These are phyloP conservation scores for Byssoonygena ceratinophila DNA, from an alignment of 2,329 filamentous ascomycete species.

Conservation along the genomic window DNA sequence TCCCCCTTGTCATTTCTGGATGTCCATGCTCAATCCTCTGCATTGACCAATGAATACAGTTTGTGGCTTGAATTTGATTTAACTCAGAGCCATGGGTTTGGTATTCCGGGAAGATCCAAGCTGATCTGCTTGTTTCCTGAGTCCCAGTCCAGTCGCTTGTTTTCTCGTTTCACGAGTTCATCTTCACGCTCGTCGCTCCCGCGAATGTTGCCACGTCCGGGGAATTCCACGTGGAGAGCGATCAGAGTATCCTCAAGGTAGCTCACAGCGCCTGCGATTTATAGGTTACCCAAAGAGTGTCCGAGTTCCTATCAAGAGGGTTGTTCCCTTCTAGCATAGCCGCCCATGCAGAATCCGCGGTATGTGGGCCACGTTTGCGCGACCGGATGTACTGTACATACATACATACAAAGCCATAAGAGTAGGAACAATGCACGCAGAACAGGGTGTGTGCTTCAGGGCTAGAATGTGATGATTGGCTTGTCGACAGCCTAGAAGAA, in stretches of 20 bases:
- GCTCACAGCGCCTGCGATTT: not conserved
- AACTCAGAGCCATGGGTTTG: not conserved
- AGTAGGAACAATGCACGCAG: not conserved
- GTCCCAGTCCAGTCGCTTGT: not conserved
- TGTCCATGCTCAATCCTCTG: not conserved
- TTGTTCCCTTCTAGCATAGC: not conserved
- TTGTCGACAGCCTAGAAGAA: not conserved
- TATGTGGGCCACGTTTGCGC: constrained; percentile 5
- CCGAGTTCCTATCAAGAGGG: not conserved
- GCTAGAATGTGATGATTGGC: not conserved
- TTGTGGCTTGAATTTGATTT: not conserved
- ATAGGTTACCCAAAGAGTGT: not conserved
- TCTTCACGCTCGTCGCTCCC: not conserved
- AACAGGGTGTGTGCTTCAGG: not conserved
- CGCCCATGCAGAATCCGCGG: not conserved
- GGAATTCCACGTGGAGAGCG: constrained; percentile 4
- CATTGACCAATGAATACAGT: not conserved
- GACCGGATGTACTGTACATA: not conserved
- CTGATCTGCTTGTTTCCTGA: not conserved
- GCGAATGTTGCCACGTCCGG: not conserved
- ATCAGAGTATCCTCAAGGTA: not conserved
- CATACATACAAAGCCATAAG: not conserved
- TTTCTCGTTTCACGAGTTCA: constrained; percentile 1
- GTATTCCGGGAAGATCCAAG: not conserved
- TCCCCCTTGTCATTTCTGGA: not conserved